phyloP scores from a whole-genome alignment of 1,284 basidiomycete species.

The Marasmius oreades region DNA sequence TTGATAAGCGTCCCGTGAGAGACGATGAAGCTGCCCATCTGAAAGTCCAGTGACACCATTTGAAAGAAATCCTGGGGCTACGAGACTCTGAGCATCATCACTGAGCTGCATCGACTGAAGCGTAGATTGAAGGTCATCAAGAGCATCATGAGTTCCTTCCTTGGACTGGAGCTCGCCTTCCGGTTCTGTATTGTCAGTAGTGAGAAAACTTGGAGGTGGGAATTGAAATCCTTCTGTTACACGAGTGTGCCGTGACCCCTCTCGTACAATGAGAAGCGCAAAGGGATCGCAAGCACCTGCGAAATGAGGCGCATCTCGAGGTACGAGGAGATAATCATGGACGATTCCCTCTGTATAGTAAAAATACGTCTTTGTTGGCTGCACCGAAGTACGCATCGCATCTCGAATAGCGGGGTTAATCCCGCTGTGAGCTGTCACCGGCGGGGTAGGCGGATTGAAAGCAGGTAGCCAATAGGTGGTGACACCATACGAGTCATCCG shows the following conservation, averaged over 20 bases:
- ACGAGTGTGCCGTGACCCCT: constrained; percentile 37
- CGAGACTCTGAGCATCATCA: constrained; percentile 35
- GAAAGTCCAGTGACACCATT: constrained; percentile 37
- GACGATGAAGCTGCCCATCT: constrained; percentile 37
- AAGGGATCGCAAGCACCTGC: constrained; percentile 67
- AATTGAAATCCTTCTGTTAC: constrained; percentile 50
- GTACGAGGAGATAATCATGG: constrained; percentile 80
- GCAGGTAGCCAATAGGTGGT: constrained; percentile 71
- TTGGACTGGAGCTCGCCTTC: constrained; percentile 17
- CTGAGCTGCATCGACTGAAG: constrained; percentile 38
- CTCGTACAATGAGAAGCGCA: constrained; percentile 54
- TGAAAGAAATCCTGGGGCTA: constrained; percentile 39
- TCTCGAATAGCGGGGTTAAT: constrained; percentile 54
- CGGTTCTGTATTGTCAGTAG: constrained; percentile 4
- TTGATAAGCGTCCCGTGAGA: constrained; percentile 46
- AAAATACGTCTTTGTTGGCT: constrained; percentile 52
- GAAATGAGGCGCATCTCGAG: constrained; percentile 72
- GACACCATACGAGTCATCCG: constrained; percentile 59
- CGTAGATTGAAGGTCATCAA: constrained; percentile 41
- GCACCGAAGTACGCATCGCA: constrained; percentile 64
- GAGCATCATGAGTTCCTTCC: constrained; percentile 18
- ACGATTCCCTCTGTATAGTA: constrained; percentile 61
- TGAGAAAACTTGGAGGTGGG: constrained; percentile 48
- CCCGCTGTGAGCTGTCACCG: constrained; percentile 23
- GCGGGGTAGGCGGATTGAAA: constrained; percentile 56